Base-by-base conservation (phyloP, 176 grass and related monocot genomes). In the Avena insularis region DNA sequence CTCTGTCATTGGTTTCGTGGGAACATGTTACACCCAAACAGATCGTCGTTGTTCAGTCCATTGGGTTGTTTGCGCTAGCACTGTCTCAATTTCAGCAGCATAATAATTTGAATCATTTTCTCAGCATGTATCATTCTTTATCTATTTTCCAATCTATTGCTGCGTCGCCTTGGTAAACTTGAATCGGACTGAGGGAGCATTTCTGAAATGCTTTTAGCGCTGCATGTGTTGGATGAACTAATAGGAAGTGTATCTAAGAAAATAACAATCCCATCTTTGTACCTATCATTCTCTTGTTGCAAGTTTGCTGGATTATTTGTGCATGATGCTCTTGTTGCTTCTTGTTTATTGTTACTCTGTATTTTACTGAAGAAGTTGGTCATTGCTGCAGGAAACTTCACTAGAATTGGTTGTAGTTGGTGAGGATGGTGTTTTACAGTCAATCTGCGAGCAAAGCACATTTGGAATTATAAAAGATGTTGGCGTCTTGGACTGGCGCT, bases 381-480 rank as follows among this genome's bases (percentile, higher is more conserved):
- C 70, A 86, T 55, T 76, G 77, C 86, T 86, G 73, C 92, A 99
- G 97, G 92, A 96, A 85, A 99, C 90, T 79, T 96, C 97, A 19
- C 83, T 99, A 50, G 97, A 99, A 75, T 82, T 99, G 89, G 89
- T 92, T 87, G 78, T 87, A 63, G 82, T 96, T 75, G 89, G 89
- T 64, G 87, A 99, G 7, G 90, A 99, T 84, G 94, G 97, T 82
- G 49, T 96, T 86, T 80, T 96, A 60, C 94, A 91, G 81, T 94
- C 94, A 86, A 88, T 99, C 35, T 99, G 91, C 25, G 97, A 99
- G 55, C 97, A 99, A 87, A 94, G 83, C 60, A 82, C 91, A 54
- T 99, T 96, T 86, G 97, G 97, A 16, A 93, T 91, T 64, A 91
- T 99, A 87, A 99, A 99, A 84, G 97, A 99, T 87, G 60, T 99